Evolutionary conservation across 1,284 basidiomycete genomes (phyloP).

Genomic region (Leccinum angustisporum): DNA sequence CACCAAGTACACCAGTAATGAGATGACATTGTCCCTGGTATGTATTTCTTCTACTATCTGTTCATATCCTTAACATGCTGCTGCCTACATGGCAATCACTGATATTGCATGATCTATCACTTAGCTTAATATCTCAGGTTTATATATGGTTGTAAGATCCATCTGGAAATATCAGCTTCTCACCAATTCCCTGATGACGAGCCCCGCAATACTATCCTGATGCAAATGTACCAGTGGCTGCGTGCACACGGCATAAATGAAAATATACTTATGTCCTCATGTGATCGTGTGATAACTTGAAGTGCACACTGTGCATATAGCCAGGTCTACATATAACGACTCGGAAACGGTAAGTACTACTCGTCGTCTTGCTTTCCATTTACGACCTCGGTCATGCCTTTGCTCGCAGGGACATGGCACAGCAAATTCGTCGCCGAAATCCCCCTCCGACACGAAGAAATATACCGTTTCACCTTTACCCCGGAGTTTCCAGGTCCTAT

Average conservation of each 20-base stretch:
- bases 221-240: not conserved
- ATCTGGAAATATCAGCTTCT: no score
- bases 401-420: not conserved
- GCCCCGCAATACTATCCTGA: no score
- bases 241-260: no score
- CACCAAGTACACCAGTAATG: no score
- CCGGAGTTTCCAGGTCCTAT: not conserved
- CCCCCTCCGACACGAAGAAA: not conserved
- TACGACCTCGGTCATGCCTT: not conserved
- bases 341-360: not conserved
- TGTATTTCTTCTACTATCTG: no score
- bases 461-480: not conserved
- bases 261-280: not conserved
- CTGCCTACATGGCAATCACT: no score
- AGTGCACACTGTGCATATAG: not conserved
- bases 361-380: not conserved
- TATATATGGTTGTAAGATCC: no score
- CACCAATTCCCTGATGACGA: no score
- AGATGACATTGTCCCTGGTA: no score
- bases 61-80: no score
- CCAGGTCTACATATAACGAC: not conserved
- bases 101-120: no score
- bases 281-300: not conserved
- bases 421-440: not conserved
- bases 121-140: no score